Evolutionary conservation across 352 stramenopile species (phyloP).

Genomic region (Pythium biforme): DNA sequence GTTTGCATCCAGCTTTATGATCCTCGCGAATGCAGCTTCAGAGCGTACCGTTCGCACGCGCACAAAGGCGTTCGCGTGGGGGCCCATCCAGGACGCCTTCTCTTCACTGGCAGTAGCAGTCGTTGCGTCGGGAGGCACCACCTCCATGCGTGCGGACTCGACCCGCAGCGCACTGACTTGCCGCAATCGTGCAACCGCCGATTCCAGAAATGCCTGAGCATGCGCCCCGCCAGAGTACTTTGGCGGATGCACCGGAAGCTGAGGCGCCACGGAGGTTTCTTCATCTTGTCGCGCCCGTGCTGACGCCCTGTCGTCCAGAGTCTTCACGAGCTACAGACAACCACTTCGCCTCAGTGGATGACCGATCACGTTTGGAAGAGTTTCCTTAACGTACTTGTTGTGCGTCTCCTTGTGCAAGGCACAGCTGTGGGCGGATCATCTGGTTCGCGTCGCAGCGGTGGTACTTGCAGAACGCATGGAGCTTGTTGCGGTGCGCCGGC

Average conservation of each 20-base stretch:
- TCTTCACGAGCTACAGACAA: background rate
- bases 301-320: background rate
- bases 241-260: background rate
- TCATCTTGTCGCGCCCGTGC: background rate
- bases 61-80: slow-evolving; percentile 1
- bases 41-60: slow-evolving; percentile 5
- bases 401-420: slow-evolving; percentile 25
- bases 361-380: background rate
- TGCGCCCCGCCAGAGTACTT: background rate
- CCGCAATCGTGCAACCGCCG: slow-evolving; percentile 37
- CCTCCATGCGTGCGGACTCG: background rate
- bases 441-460: slow-evolving; percentile 56
- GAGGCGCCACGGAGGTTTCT: background rate
- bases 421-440: slow-evolving; percentile 37
- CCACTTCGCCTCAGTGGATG: background rate
- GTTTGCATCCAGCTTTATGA: no score
- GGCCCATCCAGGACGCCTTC: slow-evolving; percentile 15
- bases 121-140: no score
- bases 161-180: slow-evolving; percentile 9
- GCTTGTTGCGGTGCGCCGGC: slow-evolving; percentile 30
- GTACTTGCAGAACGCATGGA: slow-evolving; percentile 53
- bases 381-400: slow-evolving; percentile 38
- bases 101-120: background rate
- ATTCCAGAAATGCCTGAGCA: slow-evolving; percentile 44
- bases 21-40: background rate